Percentiles rank a stretch among this genome's conserved stretches.
Conservation (phyloP, 805 yeast species). For the Myxozyma neotropica region DNA sequence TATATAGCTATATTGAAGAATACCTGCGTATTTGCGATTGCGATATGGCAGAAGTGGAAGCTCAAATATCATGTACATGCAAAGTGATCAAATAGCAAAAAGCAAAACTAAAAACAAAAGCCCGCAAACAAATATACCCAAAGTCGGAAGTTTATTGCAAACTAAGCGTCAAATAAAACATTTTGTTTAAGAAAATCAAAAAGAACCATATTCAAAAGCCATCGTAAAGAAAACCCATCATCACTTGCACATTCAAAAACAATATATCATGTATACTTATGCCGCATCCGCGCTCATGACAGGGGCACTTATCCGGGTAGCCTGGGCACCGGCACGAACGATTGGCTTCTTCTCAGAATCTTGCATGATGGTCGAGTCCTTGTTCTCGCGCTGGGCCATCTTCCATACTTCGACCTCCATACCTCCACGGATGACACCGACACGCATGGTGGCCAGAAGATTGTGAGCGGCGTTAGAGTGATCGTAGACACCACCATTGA, state of each 20-base stretch:
- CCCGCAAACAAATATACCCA: background rate
- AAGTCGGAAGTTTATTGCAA: background rate
- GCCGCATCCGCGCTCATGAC: slow-evolving; percentile 66
- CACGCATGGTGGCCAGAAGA: slow-evolving; percentile 88
- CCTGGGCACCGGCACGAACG: slow-evolving; percentile 64
- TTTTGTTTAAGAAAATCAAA: background rate
- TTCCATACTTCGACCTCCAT: slow-evolving; percentile 83
- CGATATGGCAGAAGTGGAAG: background rate
- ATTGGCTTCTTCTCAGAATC: slow-evolving; percentile 59
- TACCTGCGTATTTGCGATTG: background rate
- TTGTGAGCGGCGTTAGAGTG: slow-evolving; percentile 95
- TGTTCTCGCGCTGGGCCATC: slow-evolving; percentile 57
- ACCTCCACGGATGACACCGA: slow-evolving; percentile 81
- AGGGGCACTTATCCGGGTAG: slow-evolving; percentile 50
- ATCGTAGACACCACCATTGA: slow-evolving; percentile 90
- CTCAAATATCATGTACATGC: background rate
- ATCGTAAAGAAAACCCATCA: too few species aligned
- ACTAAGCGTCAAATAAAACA: background rate
- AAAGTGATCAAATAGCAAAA: too few species aligned
- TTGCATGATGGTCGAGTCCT: slow-evolving; percentile 57
- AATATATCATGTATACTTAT: slow-evolving; percentile 33
- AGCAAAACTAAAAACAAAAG: too few species aligned
- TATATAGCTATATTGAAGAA: too few species aligned
- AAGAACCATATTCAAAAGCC: background rate
- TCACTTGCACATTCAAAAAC: background rate